phyloP scores from a whole-genome alignment of 2,329 filamentous ascomycete genomes.

The Pseudogymnoascus sp. region DNA sequence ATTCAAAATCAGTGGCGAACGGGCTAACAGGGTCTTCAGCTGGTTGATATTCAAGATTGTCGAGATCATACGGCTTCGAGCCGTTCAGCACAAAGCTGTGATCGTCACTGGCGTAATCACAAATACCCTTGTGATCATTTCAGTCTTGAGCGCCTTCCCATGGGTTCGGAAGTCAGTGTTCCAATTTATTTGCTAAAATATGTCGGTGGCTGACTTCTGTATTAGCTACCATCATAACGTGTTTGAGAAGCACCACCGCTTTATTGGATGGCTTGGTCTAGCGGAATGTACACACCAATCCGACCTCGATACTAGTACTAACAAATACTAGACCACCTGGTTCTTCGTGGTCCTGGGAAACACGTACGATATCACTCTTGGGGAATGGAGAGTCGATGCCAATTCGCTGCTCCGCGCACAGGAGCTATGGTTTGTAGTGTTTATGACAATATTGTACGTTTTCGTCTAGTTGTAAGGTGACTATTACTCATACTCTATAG shows the following conservation, averaged over 20 bases:
- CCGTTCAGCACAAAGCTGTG: slow-evolving; percentile 29
- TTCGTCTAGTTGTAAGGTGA: neutral
- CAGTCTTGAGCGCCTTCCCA: slow-evolving; percentile 34
- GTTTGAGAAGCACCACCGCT: slow-evolving; percentile 37
- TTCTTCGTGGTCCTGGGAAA: slow-evolving; percentile 34
- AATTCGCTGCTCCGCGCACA: slow-evolving; percentile 32
- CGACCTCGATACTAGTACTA: slow-evolving; percentile 8
- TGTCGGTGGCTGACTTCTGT: slow-evolving; percentile 13
- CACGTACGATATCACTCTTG: slow-evolving; percentile 31
- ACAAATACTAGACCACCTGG: slow-evolving; percentile 30
- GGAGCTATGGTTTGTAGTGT: slow-evolving; percentile 36
- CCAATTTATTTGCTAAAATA: neutral
- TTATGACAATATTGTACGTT: slow-evolving; percentile 35
- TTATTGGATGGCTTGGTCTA: slow-evolving; percentile 36
- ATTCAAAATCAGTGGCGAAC: neutral
- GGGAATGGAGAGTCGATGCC: slow-evolving; percentile 30
- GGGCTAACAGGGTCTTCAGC: slow-evolving; percentile 21
- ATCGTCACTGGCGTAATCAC: slow-evolving; percentile 35
- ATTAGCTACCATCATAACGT: slow-evolving; percentile 34
- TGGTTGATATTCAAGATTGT: slow-evolving; percentile 36
- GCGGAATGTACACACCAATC: slow-evolving; percentile 23
- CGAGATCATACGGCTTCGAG: slow-evolving; percentile 30
- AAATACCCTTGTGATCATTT: slow-evolving; percentile 32
- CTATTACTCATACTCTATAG: slow-evolving; percentile 23
- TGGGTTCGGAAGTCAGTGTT: slow-evolving; percentile 36